phyloP scores from a whole-genome alignment of 495 filamentous ascomycete genomes.

The Aspergillus leporis region DNA sequence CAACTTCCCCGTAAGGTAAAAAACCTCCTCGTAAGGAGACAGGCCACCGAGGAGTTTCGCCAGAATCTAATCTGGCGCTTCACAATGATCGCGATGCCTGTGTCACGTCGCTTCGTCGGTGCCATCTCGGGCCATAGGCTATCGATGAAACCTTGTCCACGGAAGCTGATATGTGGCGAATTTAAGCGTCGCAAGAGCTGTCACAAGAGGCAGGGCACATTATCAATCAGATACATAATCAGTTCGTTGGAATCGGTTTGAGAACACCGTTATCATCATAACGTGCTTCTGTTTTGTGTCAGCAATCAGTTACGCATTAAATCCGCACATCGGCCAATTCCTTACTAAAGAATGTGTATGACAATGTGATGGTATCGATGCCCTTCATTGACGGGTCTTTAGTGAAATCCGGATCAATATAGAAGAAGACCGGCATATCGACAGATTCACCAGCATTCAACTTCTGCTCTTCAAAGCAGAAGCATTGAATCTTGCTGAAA shows the following conservation, averaged over 20 bases:
- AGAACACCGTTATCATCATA: constrained; percentile 81
- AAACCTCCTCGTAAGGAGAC: background rate
- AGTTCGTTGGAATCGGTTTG: constrained; percentile 37
- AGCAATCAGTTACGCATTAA: constrained; percentile 10
- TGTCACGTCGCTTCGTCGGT: background rate
- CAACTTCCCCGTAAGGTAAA: background rate
- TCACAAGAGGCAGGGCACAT: background rate
- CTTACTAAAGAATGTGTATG: constrained; percentile 99
- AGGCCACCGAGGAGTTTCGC: background rate
- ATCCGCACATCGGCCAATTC: constrained; percentile 10
- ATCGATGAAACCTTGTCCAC: background rate
- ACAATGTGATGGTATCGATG: constrained; percentile 91
- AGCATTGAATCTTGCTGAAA: constrained; percentile 99
- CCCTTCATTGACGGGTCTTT: constrained; percentile 90
- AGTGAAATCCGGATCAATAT: constrained; percentile 93
- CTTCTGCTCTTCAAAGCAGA: constrained; percentile 97
- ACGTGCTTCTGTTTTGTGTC: constrained; percentile 65
- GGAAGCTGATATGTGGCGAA: background rate
- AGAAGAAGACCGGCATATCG: constrained; percentile 99
- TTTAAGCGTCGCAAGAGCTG: background rate
- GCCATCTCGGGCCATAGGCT: background rate
- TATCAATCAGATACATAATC: background rate
- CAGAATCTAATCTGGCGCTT: background rate
- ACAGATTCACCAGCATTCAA: constrained; percentile 94
- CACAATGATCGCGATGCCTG: background rate